Base-by-base conservation (phyloP, 768 basidiomycete species). In the Cyclocybe aegerita region DNA sequence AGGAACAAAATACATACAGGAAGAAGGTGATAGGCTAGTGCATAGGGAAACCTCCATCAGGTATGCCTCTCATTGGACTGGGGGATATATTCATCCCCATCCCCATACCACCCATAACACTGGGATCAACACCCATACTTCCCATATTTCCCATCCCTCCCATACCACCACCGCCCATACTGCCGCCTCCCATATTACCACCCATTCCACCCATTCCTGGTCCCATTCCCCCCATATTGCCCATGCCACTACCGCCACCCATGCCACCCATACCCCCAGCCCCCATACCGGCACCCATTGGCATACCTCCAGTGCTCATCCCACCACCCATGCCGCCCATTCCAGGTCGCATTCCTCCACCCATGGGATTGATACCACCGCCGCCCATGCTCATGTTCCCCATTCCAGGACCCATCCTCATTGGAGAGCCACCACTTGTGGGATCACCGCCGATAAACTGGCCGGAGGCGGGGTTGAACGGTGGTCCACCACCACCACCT, bases 321-420 rank as follows among this genome's bases (percentile, higher is more conserved):
- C 67, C 68, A 15, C 62, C 61, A n/a, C 65, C 67, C 61, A 61
- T 63, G 16, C 57, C 59, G 4, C 37, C 41, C 50, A 38, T 36
- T 48, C 15, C 33, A 7, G 39, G 30, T 14, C 43, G 47, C 37
- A 44, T 44, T 33, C 42, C 41, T 31, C 49, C 49, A 34, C 55
- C 55, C 11, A 67, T 65, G 64, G 65, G 65, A 9, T 53, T 62
- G 33, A 61, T 56, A 37, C 67, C 68, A 15, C 62, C 61, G 12
- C 65, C 67, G 60, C 59, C 4, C 37, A 52, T 49, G 31, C 55
- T 53, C 11, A 67, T 65, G 64, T 65, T 66, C 8, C 54, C 23
- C 23, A 23, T 23, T 23, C 23, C 23, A 3, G 23, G 23, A 23
- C 23, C 65, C 66, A 73, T 71, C 23, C 71, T 52, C 63, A 73